Conservation (phyloP, 1,139 yeast genomes). For the Nadsonia starkeyi-henricii region DNA sequence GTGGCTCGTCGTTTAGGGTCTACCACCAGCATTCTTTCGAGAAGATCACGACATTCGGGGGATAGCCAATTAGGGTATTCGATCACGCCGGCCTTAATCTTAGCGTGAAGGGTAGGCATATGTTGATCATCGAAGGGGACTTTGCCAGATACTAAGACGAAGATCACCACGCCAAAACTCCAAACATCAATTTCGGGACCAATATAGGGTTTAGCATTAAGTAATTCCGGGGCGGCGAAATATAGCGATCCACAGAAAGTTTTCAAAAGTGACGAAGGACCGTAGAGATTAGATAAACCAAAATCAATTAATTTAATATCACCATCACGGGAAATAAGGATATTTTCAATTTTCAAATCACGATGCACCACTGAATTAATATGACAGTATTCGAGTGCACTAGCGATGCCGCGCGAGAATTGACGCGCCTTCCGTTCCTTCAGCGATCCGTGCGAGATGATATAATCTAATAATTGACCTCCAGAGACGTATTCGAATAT, state of each 20-base stretch:
- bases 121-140: constrained; percentile 97
- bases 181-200: constrained; percentile 98
- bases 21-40: constrained; percentile 84
- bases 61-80: constrained; percentile 82
- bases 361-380: constrained; percentile 90
- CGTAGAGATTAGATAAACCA: constrained; percentile 81
- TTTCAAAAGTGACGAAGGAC: constrained; percentile 57
- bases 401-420: constrained; percentile 92
- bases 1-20: constrained; percentile 73
- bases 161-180: constrained; percentile 94
- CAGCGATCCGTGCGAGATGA: constrained; percentile 89
- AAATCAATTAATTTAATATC: constrained; percentile 93
- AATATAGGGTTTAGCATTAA: constrained; percentile 79
- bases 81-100: constrained; percentile 83
- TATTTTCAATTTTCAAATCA: constrained; percentile 91
- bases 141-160: constrained; percentile 90
- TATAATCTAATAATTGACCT: constrained; percentile 95
- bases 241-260: constrained; percentile 96
- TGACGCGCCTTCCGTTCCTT: constrained; percentile 90
- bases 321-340: constrained; percentile 85
- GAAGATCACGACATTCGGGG: constrained; percentile 66
- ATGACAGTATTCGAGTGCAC: constrained; percentile 89
- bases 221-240: constrained; percentile 95
- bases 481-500: constrained; percentile 94
- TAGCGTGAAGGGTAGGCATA: constrained; percentile 84